A percentile compares a stretch with the other conserved stretches of the same genome.
phyloP scores from a whole-genome alignment of 2,329 filamentous ascomycete genomes.

The Penicillium sp. region DNA sequence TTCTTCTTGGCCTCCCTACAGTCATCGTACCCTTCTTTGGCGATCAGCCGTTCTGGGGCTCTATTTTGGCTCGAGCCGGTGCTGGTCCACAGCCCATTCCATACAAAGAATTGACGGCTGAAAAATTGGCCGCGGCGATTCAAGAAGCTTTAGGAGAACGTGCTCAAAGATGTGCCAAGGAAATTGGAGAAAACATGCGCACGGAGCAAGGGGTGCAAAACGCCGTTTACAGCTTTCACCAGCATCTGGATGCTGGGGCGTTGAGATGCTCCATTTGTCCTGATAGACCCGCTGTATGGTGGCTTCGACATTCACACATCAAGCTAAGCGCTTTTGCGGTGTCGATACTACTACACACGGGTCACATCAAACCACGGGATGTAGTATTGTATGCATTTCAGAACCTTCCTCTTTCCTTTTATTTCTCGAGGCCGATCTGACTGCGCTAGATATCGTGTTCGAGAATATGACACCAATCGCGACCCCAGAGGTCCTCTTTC shows the following conservation, averaged over 20 bases:
- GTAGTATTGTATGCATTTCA: too few relatives aligned
- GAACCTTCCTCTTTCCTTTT: too few relatives aligned
- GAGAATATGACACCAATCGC: too few relatives aligned
- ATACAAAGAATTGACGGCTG: slow-evolving; percentile 63
- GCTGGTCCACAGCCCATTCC: slow-evolving; percentile 69
- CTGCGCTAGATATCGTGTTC: too few relatives aligned
- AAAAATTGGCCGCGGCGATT: slow-evolving; percentile 65
- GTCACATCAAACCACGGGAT: neutral
- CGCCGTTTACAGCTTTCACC: slow-evolving; percentile 66
- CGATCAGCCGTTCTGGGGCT: slow-evolving; percentile 76
- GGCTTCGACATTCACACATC: slow-evolving; percentile 64
- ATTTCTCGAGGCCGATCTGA: too few relatives aligned
- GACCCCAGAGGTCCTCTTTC: too few relatives aligned
- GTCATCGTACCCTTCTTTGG: slow-evolving; percentile 83
- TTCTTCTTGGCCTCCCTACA: slow-evolving; percentile 72
- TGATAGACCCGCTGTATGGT: slow-evolving; percentile 68
- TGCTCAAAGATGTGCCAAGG: slow-evolving; percentile 54
- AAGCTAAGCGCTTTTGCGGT: slow-evolving; percentile 69
- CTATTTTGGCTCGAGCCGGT: slow-evolving; percentile 69
- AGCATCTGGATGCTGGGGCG: slow-evolving; percentile 61
- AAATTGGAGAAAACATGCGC: slow-evolving; percentile 62
- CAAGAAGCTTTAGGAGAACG: slow-evolving; percentile 58
- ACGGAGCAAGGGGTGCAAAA: slow-evolving; percentile 61
- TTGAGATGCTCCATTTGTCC: slow-evolving; percentile 68
- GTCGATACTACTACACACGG: slow-evolving; percentile 55